A percentile compares a stretch with the other conserved stretches of the same genome.
Conservation (phyloP, 2,329 filamentous ascomycete genomes). For the Fusarium sp. region DNA sequence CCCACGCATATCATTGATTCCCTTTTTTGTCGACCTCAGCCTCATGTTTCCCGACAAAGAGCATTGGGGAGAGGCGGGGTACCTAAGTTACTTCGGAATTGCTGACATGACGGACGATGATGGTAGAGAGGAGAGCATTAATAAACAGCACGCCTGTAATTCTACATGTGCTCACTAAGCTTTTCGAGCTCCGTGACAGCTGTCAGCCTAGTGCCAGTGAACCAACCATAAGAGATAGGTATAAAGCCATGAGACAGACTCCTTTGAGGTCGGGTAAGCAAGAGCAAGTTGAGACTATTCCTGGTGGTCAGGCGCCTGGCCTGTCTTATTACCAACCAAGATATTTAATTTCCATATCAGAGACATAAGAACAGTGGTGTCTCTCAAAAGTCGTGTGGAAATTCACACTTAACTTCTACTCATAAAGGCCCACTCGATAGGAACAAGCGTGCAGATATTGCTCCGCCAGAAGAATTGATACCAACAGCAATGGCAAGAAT, state of each 20-base stretch:
- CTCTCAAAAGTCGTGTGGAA: not conserved
- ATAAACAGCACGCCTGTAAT: not conserved
- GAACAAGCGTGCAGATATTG: conserved; percentile 3
- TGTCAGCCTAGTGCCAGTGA: not conserved
- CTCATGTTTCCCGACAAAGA: conserved; percentile 3
- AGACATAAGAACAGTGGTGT: not conserved
- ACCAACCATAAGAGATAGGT: not conserved
- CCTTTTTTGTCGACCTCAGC: conserved; percentile 19
- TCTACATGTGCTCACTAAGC: not conserved
- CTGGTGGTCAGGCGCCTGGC: not conserved
- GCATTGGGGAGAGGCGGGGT: conserved; percentile 7
- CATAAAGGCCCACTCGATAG: conserved; percentile 19
- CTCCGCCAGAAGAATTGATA: not conserved
- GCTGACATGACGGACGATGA: conserved; percentile 33
- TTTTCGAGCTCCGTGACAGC: not conserved
- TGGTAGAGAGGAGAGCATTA: conserved; percentile 11
- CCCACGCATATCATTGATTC: conserved; percentile 2
- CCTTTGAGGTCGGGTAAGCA: not conserved
- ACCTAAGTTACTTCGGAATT: not conserved
- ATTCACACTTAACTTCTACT: not conserved
- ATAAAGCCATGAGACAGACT: not conserved
- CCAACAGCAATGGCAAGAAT: not conserved
- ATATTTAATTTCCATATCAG: not conserved
- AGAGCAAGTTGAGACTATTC: not conserved
- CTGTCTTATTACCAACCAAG: not conserved